Evolutionary conservation across 257 asterid species (phyloP), one percentile per base, ranked within the genome.

Genomic region (Cinchona pubescens): DNA sequence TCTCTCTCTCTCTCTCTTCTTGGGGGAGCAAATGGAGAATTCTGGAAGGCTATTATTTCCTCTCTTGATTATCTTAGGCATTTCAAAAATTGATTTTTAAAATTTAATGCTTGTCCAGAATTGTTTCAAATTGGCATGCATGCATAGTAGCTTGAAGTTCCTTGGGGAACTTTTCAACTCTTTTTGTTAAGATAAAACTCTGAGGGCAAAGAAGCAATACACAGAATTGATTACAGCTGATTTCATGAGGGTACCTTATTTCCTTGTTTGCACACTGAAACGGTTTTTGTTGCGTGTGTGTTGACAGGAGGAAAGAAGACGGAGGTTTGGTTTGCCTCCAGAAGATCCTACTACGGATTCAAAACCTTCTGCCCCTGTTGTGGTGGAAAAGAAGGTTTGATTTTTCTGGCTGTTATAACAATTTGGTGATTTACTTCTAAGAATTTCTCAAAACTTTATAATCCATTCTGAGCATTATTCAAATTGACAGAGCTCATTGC

Each of bases 261-360:
- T 42, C 56, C n/a, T 60, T 59, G 34, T 18, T 76, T 34, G 45
- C 59, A 56, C 35, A 75, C 48, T 46, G 67, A 76, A 81, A 75
- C 51, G 10, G 0, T 53, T 16, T 42, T 70, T n/a, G 42, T 80
- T 75, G n/a, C 71, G 43, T 53, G 46, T 43, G 46, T 74, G 62
- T 71, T 87, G 60, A 77, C 88, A 95, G 99, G 99, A 98, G 37
- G 99, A 95, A 87, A 95, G 98, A 82, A 91, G 99, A 69, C 86
- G 96, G 78, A 95, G 88, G 85, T 97, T 95, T 75, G 98, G 99
- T 72, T 87, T 95, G 84, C 91, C 97, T 55, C 83, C 91, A 27
- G 96, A 91, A 79, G 98, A 92, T 66, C 92, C 92, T 56, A 71
- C 88, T 74, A 79, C 85, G 23, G 56, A 67, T 56, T 83, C 71